These are phyloP conservation scores for Paraphaeosphaeria sporulosa DNA, from an alignment of 2,329 filamentous ascomycete genomes.

Conservation along the genomic window DNA sequence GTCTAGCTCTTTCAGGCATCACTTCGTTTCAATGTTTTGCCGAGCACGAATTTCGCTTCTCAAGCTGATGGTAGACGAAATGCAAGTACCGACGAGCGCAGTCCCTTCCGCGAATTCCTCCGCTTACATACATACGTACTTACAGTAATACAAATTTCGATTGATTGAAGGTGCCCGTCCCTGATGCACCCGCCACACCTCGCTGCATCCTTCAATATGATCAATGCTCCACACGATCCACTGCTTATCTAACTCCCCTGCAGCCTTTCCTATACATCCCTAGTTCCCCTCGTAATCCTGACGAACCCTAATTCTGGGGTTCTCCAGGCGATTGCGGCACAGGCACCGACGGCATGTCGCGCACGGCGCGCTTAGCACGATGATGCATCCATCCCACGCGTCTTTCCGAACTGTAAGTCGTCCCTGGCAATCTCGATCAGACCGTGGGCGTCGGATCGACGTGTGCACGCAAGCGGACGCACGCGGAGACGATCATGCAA, in stretches of 20 bases:
- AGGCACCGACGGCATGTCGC: not conserved
- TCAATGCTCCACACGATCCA: not conserved
- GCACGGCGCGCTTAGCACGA: constrained; percentile 11
- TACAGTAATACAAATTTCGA: not conserved
- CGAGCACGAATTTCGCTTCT: not conserved
- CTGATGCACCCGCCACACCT: too few species aligned
- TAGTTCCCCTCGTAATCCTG: not conserved
- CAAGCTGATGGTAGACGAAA: not conserved
- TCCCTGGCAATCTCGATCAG: not conserved
- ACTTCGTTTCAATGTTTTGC: not conserved
- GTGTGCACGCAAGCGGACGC: not conserved
- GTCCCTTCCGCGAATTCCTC: not conserved
- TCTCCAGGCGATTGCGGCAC: constrained; percentile 4
- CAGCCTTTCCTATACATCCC: not conserved
- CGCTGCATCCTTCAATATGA: too few species aligned
- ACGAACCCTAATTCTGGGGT: not conserved
- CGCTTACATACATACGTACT: not conserved
- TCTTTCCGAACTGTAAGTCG: not conserved
- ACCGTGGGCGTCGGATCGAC: constrained; percentile 10
- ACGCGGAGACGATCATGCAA: constrained; percentile 1
- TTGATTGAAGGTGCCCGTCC: not conserved
- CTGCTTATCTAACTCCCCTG: not conserved
- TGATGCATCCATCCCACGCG: constrained; percentile 12
- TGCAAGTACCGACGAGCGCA: not conserved
- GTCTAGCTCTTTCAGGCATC: not conserved